Evolutionary conservation across 495 filamentous ascomycete species (phyloP), one percentile per base, ranked within the genome.

Genomic region (Xylaria longipes): DNA sequence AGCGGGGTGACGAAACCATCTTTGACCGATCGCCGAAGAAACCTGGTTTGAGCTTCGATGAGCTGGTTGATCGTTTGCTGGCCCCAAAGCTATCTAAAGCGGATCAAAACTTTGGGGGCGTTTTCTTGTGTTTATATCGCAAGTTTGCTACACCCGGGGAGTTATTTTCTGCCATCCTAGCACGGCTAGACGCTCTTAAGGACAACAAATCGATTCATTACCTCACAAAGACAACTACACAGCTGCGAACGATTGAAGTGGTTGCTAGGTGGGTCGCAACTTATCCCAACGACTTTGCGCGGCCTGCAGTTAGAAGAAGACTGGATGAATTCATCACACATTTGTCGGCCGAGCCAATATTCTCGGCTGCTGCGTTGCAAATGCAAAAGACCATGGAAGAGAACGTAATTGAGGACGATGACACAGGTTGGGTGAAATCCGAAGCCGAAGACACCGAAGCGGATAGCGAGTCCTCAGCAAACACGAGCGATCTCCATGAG

Each of bases 91-190:
- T 95, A 85, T 94, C 94, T 43, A 95, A 93, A 78, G 84, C 90
- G 7, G 96, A 98, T 78, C 85, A 87, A 25, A 97, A 97, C 78
- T 98, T 98, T 79, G 85, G 86, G 22, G 87, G 91, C 35, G 91
- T 95, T 11, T 98, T 98, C 76, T 83, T 98, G 25, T 97, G 94
- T 70, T 86, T 98, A n/a, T 98, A 97, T 78, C 92, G 96, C 65
- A 97, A 95, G 81, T 98, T 99, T 71, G 92, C 94, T 5, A 87
- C 95, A 5, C 96, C 96, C 0, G 84, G 85, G 17, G 86, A 91
- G 48, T 86, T 99, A 3, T 86, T 98, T 46, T 86, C 87, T 46
- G 88, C 91, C 20, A 89, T 98, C 71, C 82, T 94, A 33, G 82
- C 83, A 68, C 91, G 93, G 11, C 92, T 97, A 72, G 91, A 95